These are phyloP conservation scores for Phytophthora vignae DNA, from an alignment of 352 stramenopile species.

Conservation along the genomic window DNA sequence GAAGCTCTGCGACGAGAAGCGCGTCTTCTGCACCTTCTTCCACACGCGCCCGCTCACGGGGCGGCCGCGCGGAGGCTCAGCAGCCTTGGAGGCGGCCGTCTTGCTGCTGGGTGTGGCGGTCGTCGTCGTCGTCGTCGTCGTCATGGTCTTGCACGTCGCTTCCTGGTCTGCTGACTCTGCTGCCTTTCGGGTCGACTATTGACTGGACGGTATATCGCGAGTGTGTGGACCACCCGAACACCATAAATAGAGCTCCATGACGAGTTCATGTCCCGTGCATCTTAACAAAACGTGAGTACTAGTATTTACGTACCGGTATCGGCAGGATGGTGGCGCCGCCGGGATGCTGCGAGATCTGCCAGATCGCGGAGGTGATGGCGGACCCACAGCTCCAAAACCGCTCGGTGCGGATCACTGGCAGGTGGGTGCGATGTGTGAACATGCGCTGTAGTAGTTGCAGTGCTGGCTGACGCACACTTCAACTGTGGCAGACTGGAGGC, in stretches of 20 bases:
- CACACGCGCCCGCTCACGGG: constrained; percentile 81
- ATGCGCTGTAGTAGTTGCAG: background rate
- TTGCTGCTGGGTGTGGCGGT: constrained; percentile 21
- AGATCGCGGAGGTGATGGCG: constrained; percentile 81
- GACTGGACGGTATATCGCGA: constrained; percentile 21
- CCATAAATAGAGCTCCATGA: background rate
- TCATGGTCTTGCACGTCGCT: constrained; percentile 20
- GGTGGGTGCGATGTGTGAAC: background rate
- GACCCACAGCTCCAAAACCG: constrained; percentile 72
- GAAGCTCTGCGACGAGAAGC: constrained; percentile 76
- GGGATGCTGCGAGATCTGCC: constrained; percentile 70
- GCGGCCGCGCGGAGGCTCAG: constrained; percentile 55
- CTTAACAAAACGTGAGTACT: background rate
- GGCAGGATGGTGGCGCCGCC: constrained; percentile 35
- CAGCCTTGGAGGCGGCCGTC: constrained; percentile 11
- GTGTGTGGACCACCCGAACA: background rate
- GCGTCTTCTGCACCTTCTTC: constrained; percentile 87
- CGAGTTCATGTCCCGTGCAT: background rate
- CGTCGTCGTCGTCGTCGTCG: constrained; percentile 17
- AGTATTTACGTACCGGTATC: constrained; percentile 2
- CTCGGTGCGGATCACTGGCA: constrained; percentile 72
- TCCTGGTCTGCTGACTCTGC: constrained; percentile 12
- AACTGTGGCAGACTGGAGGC: constrained; percentile 55
- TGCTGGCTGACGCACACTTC: background rate
- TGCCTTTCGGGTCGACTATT: constrained; percentile 35